Percentiles rank a stretch among this genome's conserved stretches.
These are phyloP conservation scores for Beauveria brongniartii DNA, from an alignment of 2,329 filamentous ascomycete species.

Conservation along the genomic window DNA sequence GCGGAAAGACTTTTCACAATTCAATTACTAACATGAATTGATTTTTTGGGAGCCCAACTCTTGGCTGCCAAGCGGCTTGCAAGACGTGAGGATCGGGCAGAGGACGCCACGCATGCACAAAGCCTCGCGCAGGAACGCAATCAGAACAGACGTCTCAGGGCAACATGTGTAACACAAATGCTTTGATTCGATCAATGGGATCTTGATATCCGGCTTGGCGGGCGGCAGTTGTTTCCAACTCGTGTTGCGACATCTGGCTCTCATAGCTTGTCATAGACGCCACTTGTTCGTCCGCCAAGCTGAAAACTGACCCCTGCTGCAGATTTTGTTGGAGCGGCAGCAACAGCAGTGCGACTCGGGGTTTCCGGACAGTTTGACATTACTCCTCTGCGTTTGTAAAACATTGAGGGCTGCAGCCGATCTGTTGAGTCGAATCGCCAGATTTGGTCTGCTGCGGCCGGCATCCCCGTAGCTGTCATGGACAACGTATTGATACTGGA, in stretches of 20 bases:
- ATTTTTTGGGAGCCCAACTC: not conserved
- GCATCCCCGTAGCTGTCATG: not conserved
- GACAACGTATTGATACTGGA: not conserved
- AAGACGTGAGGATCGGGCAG: too few species aligned
- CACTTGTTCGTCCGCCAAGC: not conserved
- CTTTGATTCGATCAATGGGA: not conserved
- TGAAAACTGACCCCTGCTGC: not conserved
- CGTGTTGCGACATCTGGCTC: not conserved
- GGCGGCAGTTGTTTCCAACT: not conserved
- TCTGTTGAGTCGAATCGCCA: not conserved
- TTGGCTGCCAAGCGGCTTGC: not conserved
- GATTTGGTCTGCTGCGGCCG: not conserved
- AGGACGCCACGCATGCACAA: too few species aligned
- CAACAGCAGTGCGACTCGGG: not conserved
- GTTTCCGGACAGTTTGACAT: not conserved
- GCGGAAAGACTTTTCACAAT: not conserved
- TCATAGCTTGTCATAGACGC: not conserved
- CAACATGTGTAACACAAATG: not conserved
- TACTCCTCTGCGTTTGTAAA: not conserved
- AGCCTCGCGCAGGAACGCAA: not conserved
- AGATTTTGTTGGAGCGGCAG: not conserved
- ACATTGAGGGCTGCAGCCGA: not conserved
- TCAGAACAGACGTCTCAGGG: not conserved
- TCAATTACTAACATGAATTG: not conserved
- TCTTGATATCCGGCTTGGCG: not conserved